A percentile compares a stretch with the other conserved stretches of the same genome.
These are phyloP conservation scores for Datura wrightii DNA, from an alignment of 257 asterid species.

Conservation along the genomic window DNA sequence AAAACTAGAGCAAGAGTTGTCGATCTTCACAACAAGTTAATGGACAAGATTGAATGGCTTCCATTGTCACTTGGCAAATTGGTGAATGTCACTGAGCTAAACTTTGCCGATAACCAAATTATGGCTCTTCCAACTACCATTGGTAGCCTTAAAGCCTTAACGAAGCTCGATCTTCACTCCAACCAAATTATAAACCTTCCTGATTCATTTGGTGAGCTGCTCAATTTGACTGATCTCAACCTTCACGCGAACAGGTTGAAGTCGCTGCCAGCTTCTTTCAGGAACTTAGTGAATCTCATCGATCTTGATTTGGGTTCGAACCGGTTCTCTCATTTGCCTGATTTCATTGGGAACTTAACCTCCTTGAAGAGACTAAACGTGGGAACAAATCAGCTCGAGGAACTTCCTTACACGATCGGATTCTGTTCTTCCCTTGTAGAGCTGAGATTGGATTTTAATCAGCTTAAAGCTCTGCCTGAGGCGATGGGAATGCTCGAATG, in stretches of 20 bases:
- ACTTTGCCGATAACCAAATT: conserved; percentile 66
- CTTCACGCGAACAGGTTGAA: conserved; percentile 68
- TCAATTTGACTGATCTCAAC: conserved; percentile 60
- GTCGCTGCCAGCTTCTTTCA: conserved; percentile 74
- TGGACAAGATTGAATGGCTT: conserved; percentile 88
- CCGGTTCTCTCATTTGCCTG: conserved; percentile 62
- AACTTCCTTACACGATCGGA: conserved; percentile 73
- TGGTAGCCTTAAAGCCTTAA: conserved; percentile 54
- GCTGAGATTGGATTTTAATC: conserved; percentile 79
- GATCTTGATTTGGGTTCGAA: conserved; percentile 77
- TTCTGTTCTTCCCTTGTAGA: conserved; percentile 67
- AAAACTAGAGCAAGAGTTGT: conserved; percentile 54
- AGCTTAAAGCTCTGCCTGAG: conserved; percentile 78
- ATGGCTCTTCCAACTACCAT: conserved; percentile 85
- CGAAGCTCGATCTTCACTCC: conserved; percentile 61
- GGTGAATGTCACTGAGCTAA: conserved; percentile 53
- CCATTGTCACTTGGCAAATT: conserved; percentile 82
- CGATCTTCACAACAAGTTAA: conserved; percentile 69
- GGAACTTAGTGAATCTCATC: conserved; percentile 55
- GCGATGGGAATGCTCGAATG: conserved; percentile 59
- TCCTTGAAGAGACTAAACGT: conserved; percentile 63
- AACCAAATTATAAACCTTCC: conserved; percentile 92
- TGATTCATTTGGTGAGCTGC: conserved; percentile 68
- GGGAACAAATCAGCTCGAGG: conserved; percentile 73
- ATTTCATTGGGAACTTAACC: conserved; percentile 54